Evolutionary conservation across 352 stramenopile species (phyloP).

Genomic region (Sclerospora graminicola): DNA sequence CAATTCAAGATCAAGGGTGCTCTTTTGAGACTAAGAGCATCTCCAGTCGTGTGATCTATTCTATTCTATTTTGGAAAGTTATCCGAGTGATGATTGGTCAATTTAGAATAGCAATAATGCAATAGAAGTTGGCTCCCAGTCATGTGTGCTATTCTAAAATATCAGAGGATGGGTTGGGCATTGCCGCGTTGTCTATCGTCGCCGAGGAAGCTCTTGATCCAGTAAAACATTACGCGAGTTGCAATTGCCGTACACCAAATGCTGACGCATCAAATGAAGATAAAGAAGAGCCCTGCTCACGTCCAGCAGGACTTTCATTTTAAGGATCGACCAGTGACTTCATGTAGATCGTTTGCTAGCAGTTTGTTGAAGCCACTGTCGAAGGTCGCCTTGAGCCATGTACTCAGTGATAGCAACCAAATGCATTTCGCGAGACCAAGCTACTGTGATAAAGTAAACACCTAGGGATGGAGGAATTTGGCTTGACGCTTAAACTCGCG

Average conservation of each 20-base stretch:
- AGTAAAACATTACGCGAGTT: no score
- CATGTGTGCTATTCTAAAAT: no score
- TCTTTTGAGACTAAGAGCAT: no score
- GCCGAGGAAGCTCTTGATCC: constrained; percentile 85
- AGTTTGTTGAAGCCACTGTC: constrained; percentile 51
- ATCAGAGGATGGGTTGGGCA: constrained; percentile 70
- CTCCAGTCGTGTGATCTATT: no score
- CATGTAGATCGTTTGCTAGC: constrained; percentile 21
- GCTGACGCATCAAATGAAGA: constrained; percentile 50
- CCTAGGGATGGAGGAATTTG: no score
- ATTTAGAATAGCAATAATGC: no score
- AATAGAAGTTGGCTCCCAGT: no score
- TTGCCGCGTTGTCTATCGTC: constrained; percentile 78
- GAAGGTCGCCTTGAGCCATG: no score
- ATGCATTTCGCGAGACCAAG: constrained; percentile 57
- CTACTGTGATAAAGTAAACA: constrained; percentile 53
- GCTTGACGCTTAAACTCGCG: no score
- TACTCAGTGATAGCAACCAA: constrained; percentile 55
- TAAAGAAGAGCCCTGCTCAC: constrained; percentile 56
- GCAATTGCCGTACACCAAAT: constrained; percentile 42
- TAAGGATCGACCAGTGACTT: constrained; percentile 39
- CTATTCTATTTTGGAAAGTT: no score
- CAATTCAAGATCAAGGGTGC: no score
- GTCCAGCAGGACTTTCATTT: constrained; percentile 56
- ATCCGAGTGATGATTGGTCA: no score